Base-by-base conservation (phyloP, 2,329 filamentous ascomycete species). In the Phoma sp. region DNA sequence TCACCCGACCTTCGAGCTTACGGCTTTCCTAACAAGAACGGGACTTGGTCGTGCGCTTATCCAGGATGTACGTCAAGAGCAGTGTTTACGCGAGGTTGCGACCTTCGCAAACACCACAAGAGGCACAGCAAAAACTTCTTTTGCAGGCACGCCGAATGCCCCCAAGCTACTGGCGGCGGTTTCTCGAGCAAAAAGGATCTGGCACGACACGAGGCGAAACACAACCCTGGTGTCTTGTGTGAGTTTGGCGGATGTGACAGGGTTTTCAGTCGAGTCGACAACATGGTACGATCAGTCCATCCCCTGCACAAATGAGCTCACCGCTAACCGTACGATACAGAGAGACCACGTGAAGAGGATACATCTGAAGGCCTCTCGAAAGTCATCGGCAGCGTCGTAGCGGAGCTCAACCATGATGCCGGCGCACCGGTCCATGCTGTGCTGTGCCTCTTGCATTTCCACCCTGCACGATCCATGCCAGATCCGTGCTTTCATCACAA, bases 171-270 rank as follows among this genome's bases (percentile, higher is more conserved):
- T 2, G 79, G 80, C 32, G 83, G 83, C 29, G 84, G 85, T 0
- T 87, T 87, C 67, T 85, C 83, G 6, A 85, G 82, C 65, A 86
- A 85, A 67, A 87, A 87, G 64, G 85, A 87, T 59, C 80, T 84
- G 19, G 81, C 82, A 24, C 74, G 85, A 35, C 85, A 87, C 59
- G 85, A 87, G 68, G 84, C 84, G 38, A 86, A 85, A 67, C 85
- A 87, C 69, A 85, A 85, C 59, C 84, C 85, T 2, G 80, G 79
- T n/a, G 81, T 87, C 46, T 65, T 79, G 33, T 87, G 85, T 62
- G 82, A 85, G 60, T 85, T 81, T 81, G 77, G 80, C 27, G 82
- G 80, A 6, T 87, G 85, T 68, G 79, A 80, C 50, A 74, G 84
- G 43, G 76, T 87, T 2, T 87, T 87, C 67, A 85, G 82, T 68